phyloP scores from a whole-genome alignment of 768 basidiomycete genomes.

The Pulveroboletus sp. region DNA sequence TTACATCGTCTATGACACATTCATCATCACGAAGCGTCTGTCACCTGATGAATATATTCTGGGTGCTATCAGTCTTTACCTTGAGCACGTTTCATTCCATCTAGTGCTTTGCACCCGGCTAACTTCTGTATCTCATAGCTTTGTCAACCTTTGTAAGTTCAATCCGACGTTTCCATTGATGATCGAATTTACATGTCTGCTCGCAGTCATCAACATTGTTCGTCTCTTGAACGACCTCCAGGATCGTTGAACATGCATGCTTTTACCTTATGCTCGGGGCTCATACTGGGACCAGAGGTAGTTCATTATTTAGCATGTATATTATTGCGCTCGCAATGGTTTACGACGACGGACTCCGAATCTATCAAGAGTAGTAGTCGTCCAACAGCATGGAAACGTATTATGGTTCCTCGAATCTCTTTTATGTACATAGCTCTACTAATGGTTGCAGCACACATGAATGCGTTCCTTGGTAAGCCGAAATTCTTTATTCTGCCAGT shows the following conservation, averaged over 20 bases:
- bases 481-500: too few species aligned
- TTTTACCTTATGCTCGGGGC: background rate
- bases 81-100: slow-evolving; percentile 61
- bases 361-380: background rate
- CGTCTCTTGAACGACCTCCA: slow-evolving; percentile 67
- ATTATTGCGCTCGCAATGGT: slow-evolving; percentile 14
- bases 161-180: background rate
- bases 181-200: background rate
- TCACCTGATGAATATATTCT: slow-evolving; percentile 94
- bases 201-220: slow-evolving; percentile 77
- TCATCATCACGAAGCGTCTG: slow-evolving; percentile 80
- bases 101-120: slow-evolving; percentile 1
- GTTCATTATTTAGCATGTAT: slow-evolving; percentile 15
- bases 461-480: too few species aligned
- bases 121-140: slow-evolving; percentile 42
- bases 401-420: background rate
- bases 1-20: slow-evolving; percentile 90
- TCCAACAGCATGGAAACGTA: too few species aligned
- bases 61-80: slow-evolving; percentile 89
- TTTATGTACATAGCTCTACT: too few species aligned
- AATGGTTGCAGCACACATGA: too few species aligned
- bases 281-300: background rate
- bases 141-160: slow-evolving; percentile 81
- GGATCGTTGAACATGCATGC: slow-evolving; percentile 32
- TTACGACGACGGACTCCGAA: slow-evolving; percentile 7